Evolutionary conservation across 768 basidiomycete genomes (phyloP).

Genomic region (Boletus huronensis): DNA sequence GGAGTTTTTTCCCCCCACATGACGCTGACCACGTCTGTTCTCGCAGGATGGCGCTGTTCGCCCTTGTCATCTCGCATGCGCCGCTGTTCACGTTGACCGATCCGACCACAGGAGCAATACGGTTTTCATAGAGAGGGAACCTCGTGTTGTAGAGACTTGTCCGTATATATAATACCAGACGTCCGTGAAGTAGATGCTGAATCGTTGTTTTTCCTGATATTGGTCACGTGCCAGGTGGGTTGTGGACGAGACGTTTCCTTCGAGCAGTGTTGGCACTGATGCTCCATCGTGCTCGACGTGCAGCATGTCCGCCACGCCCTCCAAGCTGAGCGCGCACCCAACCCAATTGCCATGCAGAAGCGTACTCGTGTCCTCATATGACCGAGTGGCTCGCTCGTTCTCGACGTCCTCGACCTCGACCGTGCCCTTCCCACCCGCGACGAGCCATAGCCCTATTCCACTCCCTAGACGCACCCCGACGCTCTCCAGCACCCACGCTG

Average conservation of each 20-base stretch:
- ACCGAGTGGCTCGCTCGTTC: background rate
- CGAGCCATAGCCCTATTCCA: slow-evolving; percentile 2
- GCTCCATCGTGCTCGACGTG: slow-evolving; percentile 13
- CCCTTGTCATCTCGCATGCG: slow-evolving; percentile 30
- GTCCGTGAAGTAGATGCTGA: background rate
- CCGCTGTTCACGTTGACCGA: slow-evolving; percentile 33
- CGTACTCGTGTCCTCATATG: background rate
- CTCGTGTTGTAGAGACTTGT: slow-evolving; percentile 16
- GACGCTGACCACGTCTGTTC: slow-evolving; percentile 27
- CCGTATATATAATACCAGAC: slow-evolving; percentile 21
- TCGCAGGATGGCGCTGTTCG: slow-evolving; percentile 35
- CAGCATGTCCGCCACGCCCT: slow-evolving; percentile 32
- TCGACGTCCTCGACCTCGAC: slow-evolving; percentile 11
- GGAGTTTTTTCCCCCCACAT: slow-evolving; percentile 11
- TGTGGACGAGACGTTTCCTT: background rate
- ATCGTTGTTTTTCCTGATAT: slow-evolving; percentile 4
- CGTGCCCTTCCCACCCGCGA: slow-evolving; percentile 19
- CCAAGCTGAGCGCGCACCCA: background rate
- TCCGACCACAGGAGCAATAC: slow-evolving; percentile 30
- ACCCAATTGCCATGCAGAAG: background rate
- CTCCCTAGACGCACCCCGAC: slow-evolving; percentile 4
- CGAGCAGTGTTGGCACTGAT: background rate
- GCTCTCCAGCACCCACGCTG: slow-evolving; percentile 8
- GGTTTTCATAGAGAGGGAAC: slow-evolving; percentile 26
- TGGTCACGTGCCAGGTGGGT: slow-evolving; percentile 29